Conservation (phyloP, 768 basidiomycete genomes). For the Podaxis sp. region DNA sequence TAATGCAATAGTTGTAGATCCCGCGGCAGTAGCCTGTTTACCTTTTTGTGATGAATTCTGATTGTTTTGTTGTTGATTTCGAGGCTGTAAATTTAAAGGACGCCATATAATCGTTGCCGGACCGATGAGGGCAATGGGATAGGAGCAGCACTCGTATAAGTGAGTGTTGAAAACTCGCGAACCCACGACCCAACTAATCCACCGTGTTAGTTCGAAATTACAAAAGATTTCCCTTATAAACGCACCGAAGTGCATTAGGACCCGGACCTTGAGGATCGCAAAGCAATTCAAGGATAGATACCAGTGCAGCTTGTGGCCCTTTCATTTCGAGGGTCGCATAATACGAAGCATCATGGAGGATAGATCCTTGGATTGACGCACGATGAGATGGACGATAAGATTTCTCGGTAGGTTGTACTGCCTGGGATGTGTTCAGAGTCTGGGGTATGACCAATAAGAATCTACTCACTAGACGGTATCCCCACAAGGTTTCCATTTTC, state of each 20-base stretch:
- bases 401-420: constrained; percentile 87
- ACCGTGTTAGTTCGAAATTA: not conserved
- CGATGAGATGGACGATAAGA: constrained; percentile 90
- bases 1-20: not conserved
- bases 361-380: constrained; percentile 80
- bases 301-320: constrained; percentile 59
- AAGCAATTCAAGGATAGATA: constrained; percentile 48
- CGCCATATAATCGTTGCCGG: constrained; percentile 78
- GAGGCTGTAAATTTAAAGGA: constrained; percentile 29
- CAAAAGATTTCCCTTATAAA: not conserved
- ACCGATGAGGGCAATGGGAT: constrained; percentile 70
- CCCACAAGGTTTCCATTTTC: constrained; percentile 93
- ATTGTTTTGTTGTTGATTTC: not conserved
- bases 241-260: constrained; percentile 62
- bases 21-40: constrained; percentile 18
- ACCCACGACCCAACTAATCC: constrained; percentile 61
- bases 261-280: constrained; percentile 65
- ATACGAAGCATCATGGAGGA: constrained; percentile 91
- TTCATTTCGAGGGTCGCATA: constrained; percentile 71
- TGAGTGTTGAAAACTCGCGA: constrained; percentile 64
- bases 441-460: not conserved
- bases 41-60: constrained; percentile 1
- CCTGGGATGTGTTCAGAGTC: constrained; percentile 40
- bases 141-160: constrained; percentile 60
- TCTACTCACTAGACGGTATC: constrained; percentile 71